Percentiles rank a stretch among this genome's conserved stretches.
Conservation (phyloP, 108 stramenopile genomes). For the Fistulifera pelliculosa region DNA sequence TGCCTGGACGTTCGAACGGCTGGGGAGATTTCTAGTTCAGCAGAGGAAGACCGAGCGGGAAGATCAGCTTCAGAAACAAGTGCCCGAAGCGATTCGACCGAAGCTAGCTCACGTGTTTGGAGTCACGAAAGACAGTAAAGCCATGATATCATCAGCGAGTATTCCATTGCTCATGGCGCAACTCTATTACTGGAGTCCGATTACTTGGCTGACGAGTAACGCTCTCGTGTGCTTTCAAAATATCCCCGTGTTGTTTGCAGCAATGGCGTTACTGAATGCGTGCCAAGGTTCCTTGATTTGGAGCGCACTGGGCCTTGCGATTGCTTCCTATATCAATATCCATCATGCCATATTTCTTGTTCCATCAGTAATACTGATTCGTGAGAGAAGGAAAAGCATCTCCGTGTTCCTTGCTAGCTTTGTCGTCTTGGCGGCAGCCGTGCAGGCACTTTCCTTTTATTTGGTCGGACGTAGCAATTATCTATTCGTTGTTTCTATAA, state of each 20-base stretch:
- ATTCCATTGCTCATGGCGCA: slow-evolving; percentile 1
- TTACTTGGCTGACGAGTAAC: background rate
- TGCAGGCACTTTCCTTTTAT: slow-evolving; percentile 22
- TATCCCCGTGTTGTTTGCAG: background rate
- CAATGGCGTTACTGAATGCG: background rate
- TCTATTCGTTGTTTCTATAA: slow-evolving; percentile 22
- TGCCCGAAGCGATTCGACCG: background rate
- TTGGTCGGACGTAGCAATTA: slow-evolving; percentile 20
- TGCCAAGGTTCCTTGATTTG: background rate
- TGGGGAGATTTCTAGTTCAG: background rate
- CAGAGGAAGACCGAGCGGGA: background rate
- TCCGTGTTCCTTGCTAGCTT: slow-evolving; percentile 16
- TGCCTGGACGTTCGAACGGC: background rate
- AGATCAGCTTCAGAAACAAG: background rate
- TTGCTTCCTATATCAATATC: slow-evolving; percentile 45
- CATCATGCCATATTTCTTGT: slow-evolving; percentile 33
- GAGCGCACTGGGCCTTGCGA: slow-evolving; percentile 34
- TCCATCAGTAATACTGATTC: slow-evolving; percentile 25
- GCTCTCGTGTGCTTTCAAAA: background rate
- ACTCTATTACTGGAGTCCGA: slow-evolving; percentile 1
- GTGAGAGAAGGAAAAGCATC: slow-evolving; percentile 10
- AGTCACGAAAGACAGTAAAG: background rate
- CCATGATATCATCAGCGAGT: background rate
- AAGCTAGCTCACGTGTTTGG: background rate
- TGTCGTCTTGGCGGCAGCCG: slow-evolving; percentile 13